These are phyloP conservation scores for Acacia acuminata DNA, from an alignment of 306 rosid genomes.

Conservation along the genomic window DNA sequence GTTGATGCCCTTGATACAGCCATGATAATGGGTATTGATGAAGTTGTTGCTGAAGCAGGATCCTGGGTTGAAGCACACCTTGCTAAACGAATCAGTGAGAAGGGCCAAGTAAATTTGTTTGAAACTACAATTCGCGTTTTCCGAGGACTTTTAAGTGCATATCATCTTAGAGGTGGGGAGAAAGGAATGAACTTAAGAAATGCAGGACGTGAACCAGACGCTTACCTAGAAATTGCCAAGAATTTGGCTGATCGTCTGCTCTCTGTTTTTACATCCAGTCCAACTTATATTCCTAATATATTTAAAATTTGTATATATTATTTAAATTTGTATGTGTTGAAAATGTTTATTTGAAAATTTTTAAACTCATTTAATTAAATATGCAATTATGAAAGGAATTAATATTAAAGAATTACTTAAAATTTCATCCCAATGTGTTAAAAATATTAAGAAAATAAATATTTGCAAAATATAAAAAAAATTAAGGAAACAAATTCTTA, in stretches of 20 bases:
- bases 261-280: slow-evolving; percentile 90
- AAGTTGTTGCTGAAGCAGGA: slow-evolving; percentile 69
- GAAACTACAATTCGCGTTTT: slow-evolving; percentile 94
- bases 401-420: too few relatives aligned
- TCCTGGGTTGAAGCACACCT: slow-evolving; percentile 84
- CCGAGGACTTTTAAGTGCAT: slow-evolving; percentile 97
- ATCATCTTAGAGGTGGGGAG: slow-evolving; percentile 71
- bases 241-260: slow-evolving; percentile 88
- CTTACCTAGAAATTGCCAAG: slow-evolving; percentile 82
- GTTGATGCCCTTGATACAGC: slow-evolving; percentile 97
- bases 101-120: slow-evolving; percentile 97
- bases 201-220: slow-evolving; percentile 68
- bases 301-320: too few relatives aligned
- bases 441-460: too few relatives aligned
- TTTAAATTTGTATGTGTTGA: too few relatives aligned
- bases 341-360: too few relatives aligned
- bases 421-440: too few relatives aligned
- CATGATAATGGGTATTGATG: slow-evolving; percentile 60
- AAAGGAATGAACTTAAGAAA: slow-evolving; percentile 53
- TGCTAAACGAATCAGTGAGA: slow-evolving; percentile 58
- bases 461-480: too few relatives aligned
- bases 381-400: too few relatives aligned
- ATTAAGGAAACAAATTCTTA: too few relatives aligned
- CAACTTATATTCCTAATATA: slow-evolving; percentile 66
- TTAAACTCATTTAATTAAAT: too few relatives aligned